Percentiles rank a stretch among this genome's conserved stretches.
phyloP scores from a whole-genome alignment of 2,329 filamentous ascomycete species.

The Dothiorella sarmentorum region DNA sequence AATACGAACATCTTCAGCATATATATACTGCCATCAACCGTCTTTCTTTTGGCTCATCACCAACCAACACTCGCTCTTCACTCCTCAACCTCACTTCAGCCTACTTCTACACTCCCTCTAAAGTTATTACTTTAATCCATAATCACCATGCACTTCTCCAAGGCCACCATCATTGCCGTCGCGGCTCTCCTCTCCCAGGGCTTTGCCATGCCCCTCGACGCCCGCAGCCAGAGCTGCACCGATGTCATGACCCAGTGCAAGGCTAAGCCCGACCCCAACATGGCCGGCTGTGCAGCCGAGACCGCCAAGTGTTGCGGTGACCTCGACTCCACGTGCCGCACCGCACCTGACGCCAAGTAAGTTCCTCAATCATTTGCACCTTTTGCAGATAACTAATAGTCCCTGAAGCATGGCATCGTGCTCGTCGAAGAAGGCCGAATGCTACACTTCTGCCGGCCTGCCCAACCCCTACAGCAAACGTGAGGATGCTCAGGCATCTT shows the following conservation, averaged over 20 bases:
- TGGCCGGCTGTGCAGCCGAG: neutral
- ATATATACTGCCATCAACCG: neutral
- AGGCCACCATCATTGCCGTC: constrained; percentile 18
- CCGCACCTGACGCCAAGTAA: neutral
- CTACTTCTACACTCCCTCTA: neutral
- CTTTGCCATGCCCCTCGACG: constrained; percentile 9
- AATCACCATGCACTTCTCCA: constrained; percentile 16
- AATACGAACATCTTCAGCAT: neutral
- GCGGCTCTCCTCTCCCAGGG: constrained; percentile 15
- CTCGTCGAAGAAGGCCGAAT: neutral
- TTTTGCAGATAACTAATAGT: too few species aligned
- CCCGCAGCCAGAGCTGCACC: constrained; percentile 1
- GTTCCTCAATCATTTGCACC: too few species aligned
- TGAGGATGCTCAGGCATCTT: neutral
- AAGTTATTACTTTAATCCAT: neutral
- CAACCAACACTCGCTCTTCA: constrained; percentile 8
- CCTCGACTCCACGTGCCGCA: neutral
- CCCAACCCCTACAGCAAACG: neutral
- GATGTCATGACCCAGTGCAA: constrained; percentile 8
- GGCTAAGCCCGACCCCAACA: constrained; percentile 1
- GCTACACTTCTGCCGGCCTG: neutral
- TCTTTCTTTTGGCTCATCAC: neutral
- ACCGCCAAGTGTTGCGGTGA: neutral
- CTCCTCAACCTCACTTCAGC: neutral
- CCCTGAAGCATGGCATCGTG: neutral